A percentile compares a stretch with the other conserved stretches of the same genome.
phyloP scores from a whole-genome alignment of 139 green algal genomes.

The Chlorella vulgaris region DNA sequence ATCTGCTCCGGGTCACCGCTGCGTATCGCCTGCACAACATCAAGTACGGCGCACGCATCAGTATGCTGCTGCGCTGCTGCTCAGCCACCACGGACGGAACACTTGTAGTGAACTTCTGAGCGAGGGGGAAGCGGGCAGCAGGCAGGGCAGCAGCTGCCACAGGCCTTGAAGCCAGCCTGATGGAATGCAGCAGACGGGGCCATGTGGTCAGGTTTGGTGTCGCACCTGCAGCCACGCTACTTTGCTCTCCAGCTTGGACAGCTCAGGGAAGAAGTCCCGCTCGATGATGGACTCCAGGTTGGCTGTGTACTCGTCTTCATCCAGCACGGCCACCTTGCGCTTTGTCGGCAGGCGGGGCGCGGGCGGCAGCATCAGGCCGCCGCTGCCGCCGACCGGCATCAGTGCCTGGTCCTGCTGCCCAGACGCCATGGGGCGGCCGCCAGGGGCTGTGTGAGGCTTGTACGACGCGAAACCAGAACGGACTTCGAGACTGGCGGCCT shows the following conservation, averaged over 20 bases:
- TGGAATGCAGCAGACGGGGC: too few species aligned
- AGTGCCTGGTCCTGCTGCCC: not conserved
- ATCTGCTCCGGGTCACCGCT: slow-evolving; percentile 70
- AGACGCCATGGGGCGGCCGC: not conserved
- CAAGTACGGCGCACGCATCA: not conserved
- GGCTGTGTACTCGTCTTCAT: slow-evolving; percentile 73
- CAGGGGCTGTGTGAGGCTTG: not conserved
- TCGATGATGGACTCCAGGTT: slow-evolving; percentile 89
- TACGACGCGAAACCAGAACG: too few species aligned
- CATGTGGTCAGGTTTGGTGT: too few species aligned
- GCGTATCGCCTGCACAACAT: slow-evolving; percentile 59
- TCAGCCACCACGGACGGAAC: too few species aligned
- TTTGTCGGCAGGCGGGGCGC: slow-evolving; percentile 19
- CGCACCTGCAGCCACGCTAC: slow-evolving; percentile 81
- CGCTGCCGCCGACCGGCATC: not conserved
- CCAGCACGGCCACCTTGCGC: slow-evolving; percentile 31
- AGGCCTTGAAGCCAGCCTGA: too few species aligned
- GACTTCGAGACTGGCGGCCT: too few species aligned
- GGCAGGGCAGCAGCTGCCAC: too few species aligned
- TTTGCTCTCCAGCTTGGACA: slow-evolving; percentile 84
- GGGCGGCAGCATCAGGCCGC: slow-evolving; percentile 30
- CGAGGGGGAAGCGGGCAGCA: too few species aligned
- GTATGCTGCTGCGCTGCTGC: not conserved
- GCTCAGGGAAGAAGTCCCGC: slow-evolving; percentile 93
- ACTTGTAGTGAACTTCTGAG: too few species aligned